A percentile compares a stretch with the other conserved stretches of the same genome.
Evolutionary conservation across 768 basidiomycete species (phyloP).

Genomic region (Hirschioporus abietinus): DNA sequence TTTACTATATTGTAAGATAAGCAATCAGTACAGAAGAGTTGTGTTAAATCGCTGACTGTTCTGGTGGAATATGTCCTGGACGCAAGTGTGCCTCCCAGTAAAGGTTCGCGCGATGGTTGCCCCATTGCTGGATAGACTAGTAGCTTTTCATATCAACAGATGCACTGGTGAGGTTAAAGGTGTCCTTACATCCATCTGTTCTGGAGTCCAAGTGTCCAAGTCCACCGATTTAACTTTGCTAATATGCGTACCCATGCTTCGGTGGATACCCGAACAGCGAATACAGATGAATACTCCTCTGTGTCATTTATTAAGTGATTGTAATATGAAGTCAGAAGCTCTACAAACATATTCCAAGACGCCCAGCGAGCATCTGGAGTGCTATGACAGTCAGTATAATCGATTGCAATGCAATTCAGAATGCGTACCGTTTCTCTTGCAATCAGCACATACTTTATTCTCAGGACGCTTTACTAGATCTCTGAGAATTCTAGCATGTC

Average conservation of each 20-base stretch:
- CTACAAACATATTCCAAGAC: slow-evolving; percentile 85
- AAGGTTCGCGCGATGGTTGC: slow-evolving; percentile 84
- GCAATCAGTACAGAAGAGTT: neutral
- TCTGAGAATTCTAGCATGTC: slow-evolving; percentile 69
- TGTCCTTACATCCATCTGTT: slow-evolving; percentile 83
- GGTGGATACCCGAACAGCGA: slow-evolving; percentile 94
- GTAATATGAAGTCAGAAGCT: neutral
- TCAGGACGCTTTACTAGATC: slow-evolving; percentile 86
- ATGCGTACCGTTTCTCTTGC: slow-evolving; percentile 88
- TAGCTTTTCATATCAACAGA: neutral
- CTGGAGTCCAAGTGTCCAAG: slow-evolving; percentile 95
- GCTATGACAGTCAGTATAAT: slow-evolving; percentile 10
- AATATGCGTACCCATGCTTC: slow-evolving; percentile 98
- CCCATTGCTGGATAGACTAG: slow-evolving; percentile 89
- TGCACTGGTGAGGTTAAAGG: slow-evolving; percentile 7
- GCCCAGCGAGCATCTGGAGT: slow-evolving; percentile 91
- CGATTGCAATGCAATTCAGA: neutral
- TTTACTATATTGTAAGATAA: slow-evolving; percentile 53
- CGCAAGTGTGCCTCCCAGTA: slow-evolving; percentile 99
- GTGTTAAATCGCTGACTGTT: slow-evolving; percentile 64
- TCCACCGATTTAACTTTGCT: slow-evolving; percentile 97
- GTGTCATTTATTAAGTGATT: slow-evolving; percentile 6
- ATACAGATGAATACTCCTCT: slow-evolving; percentile 96
- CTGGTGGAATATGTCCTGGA: slow-evolving; percentile 84
- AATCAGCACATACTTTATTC: slow-evolving; percentile 94